Evolutionary conservation across 306 rosid species (phyloP).

Genomic region (Purshia tridentata): DNA sequence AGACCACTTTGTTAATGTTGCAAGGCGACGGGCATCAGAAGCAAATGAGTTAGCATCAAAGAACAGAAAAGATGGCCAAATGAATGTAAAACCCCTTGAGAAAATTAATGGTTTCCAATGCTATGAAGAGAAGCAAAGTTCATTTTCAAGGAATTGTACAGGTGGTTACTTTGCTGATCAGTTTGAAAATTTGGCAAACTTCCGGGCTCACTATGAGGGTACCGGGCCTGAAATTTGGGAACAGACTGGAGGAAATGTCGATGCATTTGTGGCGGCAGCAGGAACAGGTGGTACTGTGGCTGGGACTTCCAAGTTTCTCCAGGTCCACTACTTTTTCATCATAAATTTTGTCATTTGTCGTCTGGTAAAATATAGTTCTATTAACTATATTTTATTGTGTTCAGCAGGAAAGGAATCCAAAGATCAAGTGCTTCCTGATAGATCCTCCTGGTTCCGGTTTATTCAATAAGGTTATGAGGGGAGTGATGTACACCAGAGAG

Average conservation of each 20-base stretch:
- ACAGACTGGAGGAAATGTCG: slow-evolving; percentile 62
- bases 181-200: slow-evolving; percentile 88
- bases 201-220: slow-evolving; percentile 75
- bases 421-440: slow-evolving; percentile 70
- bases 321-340: slow-evolving; percentile 40
- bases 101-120: slow-evolving; percentile 39
- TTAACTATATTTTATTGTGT: slow-evolving; percentile 15
- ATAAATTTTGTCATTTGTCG: slow-evolving; percentile 10
- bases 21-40: slow-evolving; percentile 71
- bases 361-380: slow-evolving; percentile 3
- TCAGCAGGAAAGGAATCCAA: slow-evolving; percentile 75
- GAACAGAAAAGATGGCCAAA: slow-evolving; percentile 29
- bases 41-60: slow-evolving; percentile 63
- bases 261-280: slow-evolving; percentile 88
- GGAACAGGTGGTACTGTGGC: slow-evolving; percentile 97
- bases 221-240: slow-evolving; percentile 98
- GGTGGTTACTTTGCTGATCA: slow-evolving; percentile 96
- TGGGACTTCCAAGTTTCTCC: slow-evolving; percentile 62
- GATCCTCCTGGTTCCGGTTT: slow-evolving; percentile 97
- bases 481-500: slow-evolving; percentile 85
- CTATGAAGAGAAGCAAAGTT: slow-evolving; percentile 34
- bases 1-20: slow-evolving; percentile 89
- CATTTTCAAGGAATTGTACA: slow-evolving; percentile 40
- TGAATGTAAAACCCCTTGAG: slow-evolving; percentile 27
- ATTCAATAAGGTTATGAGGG: slow-evolving; percentile 85